Evolutionary conservation across 331 rosid species (phyloP), one percentile per base, ranked within the genome.

Genomic region (Quercus tomentella): DNA sequence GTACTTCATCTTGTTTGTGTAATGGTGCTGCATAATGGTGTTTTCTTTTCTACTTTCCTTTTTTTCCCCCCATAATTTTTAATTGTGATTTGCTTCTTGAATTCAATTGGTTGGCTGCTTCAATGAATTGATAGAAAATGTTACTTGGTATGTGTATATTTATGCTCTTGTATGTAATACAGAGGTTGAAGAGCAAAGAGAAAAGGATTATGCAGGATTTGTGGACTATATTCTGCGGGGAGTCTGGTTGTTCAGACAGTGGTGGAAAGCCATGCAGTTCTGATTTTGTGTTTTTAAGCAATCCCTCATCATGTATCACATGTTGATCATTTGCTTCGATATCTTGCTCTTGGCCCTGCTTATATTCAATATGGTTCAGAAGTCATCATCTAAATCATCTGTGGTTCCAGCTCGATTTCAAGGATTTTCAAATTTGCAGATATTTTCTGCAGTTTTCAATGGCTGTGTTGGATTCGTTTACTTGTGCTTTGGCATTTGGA

Each of bases 241-340:
- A 79, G 25, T 83, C 83, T 23, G 72, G 18, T 70, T 86, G 88
- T 85, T 73, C 83, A 16, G 30, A 62, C 18, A 68, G 20, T n/a
- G 33, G 15, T 49, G 81, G 56, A 83, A 77, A 12, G 25, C 60
- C 81, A 8, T 77, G 77, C 56, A 56, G 83, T 80, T 77, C 77
- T 16, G 66, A 6, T 43, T 84, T 79, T 49, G 79, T 61, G 43
- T 41, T 79, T 80, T 61, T 88, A 60, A 57, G 45, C 49, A 86
- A 84, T 78, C 92, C 93, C 80, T 89, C 93, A 9, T 23, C 96
- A 5, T 94, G 97, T 66, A 25, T 84, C 95, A 92, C 69, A 79
- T 88, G 31, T 12, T 90, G 69, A 80, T 88, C 57, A 73, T 89
- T 60, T 87, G 82, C 84, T 82, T 83, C 20, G 91, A 91, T 76